Evolutionary conservation across 106 monocot genomes (phyloP).

Genomic region (Dactylorhiza incarnata): DNA sequence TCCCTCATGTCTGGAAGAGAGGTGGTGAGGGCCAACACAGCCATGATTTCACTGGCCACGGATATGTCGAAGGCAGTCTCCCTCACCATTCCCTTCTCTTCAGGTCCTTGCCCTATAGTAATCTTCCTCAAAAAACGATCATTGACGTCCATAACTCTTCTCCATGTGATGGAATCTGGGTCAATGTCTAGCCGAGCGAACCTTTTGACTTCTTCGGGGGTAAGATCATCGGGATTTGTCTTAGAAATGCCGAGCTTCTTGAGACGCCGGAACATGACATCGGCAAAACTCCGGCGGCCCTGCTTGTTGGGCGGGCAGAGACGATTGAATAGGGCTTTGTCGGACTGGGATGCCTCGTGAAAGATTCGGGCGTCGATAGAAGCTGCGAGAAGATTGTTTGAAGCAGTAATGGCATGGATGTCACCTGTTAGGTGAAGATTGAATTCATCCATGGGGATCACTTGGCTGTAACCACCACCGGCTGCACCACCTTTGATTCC

Average conservation of each 20-base stretch:
- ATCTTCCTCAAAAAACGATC: constrained; percentile 91
- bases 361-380: constrained; percentile 91
- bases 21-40: constrained; percentile 88
- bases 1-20: constrained; percentile 94
- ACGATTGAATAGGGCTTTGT: constrained; percentile 90
- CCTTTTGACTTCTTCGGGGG: constrained; percentile 72
- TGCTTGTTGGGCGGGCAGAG: constrained; percentile 88
- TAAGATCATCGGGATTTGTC: constrained; percentile 70
- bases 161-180: constrained; percentile 86
- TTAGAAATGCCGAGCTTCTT: constrained; percentile 86
- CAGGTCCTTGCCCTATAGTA: constrained; percentile 86
- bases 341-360: constrained; percentile 88
- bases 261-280: constrained; percentile 76
- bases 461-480: constrained; percentile 99
- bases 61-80: constrained; percentile 95
- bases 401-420: constrained; percentile 96
- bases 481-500: constrained; percentile 99
- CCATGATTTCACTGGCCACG: constrained; percentile 98
- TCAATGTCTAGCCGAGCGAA: constrained; percentile 94
- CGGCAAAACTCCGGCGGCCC: constrained; percentile 70
- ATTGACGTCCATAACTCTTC: constrained; percentile 97
- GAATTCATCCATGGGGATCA: constrained; percentile 99
- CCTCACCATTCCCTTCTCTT: constrained; percentile 85
- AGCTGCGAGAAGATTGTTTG: constrained; percentile 97
- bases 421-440: constrained; percentile 98